Evolutionary conservation across 1,139 yeast species (phyloP), one percentile per base, ranked within the genome.

Genomic region (Pichia sp.): DNA sequence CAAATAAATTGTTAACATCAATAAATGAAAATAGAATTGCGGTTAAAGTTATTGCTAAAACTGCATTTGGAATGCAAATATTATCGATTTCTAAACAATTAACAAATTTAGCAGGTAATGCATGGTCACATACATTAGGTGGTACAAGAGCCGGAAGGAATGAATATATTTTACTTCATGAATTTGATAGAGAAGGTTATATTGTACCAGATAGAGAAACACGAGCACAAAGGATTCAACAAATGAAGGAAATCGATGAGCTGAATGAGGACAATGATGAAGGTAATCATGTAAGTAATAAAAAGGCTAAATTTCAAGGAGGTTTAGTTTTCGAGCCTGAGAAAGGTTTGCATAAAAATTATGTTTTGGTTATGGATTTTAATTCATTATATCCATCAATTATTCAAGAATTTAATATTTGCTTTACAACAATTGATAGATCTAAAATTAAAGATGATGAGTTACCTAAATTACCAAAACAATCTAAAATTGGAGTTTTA

Each of bases 131-230:
- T 51, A 91, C 98, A 0, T 68, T 93, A 42, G 79, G 88, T 43
- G 99, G 99, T 63, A 85, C 97, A 0, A 76, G 99, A 56, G 95
- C 96, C 12, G 97, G 95, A 55, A 77, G 98, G 66, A 91, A 91
- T 62, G 98, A 93, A 62, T 91, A 68, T 59, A 85, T 93, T 72
- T 69, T 93, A 60, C 67, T 91, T 45, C 99, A 93, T 61, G 98
- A 93, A 62, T 93, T 93, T 62, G 72, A 79, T 24, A 77, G 81
- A 56, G 79, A 81, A 55, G 80, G 81, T 10, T 91, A 73, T 56
- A 79, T 93, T 53, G 84, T 88, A 5, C 98, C 98, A 1, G 98
- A 91, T 58, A 86, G 85, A 58, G 85, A 78, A 55, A 71, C 73
- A 30, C 69, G 65, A 48, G 71, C 63, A 41, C 72, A 69, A 49